A percentile compares a stretch with the other conserved stretches of the same genome.
Conservation (phyloP, 2,329 filamentous ascomycete species). For the Fusarium nisikadoi region DNA sequence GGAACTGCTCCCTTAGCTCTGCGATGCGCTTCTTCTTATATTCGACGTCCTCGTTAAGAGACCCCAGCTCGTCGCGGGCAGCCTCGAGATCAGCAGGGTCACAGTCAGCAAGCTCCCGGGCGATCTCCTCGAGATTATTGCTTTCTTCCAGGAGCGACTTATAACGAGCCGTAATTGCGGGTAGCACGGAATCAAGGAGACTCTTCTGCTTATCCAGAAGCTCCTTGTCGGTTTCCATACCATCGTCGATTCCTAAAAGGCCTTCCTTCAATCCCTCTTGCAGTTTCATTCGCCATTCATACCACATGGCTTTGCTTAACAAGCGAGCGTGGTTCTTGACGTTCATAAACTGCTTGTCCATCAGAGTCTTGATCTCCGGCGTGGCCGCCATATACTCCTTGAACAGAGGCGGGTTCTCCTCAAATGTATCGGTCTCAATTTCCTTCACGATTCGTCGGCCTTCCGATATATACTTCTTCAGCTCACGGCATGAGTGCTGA, state of each 20-base stretch:
- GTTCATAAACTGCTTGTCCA: conserved; percentile 98
- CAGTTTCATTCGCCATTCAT: conserved; percentile 94
- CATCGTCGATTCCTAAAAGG: conserved; percentile 77
- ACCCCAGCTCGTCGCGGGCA: conserved; percentile 74
- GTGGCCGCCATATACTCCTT: conserved; percentile 89
- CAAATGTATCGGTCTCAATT: conserved; percentile 87
- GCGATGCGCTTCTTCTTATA: conserved; percentile 75
- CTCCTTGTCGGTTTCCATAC: conserved; percentile 79
- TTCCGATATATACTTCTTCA: conserved; percentile 97
- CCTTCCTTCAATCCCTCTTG: conserved; percentile 83
- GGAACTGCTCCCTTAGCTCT: conserved; percentile 72
- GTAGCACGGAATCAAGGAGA: conserved; percentile 74
- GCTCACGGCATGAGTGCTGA: conserved; percentile 92
- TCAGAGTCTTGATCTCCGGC: conserved; percentile 82
- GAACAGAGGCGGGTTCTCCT: conserved; percentile 92
- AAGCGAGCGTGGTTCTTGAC: conserved; percentile 92
- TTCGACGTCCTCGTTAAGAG: conserved; percentile 74
- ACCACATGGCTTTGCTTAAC: conserved; percentile 96
- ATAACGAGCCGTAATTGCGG: conserved; percentile 69
- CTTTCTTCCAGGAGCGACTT: conserved; percentile 71
- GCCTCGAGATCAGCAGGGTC: conserved; percentile 82
- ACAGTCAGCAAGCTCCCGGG: conserved; percentile 79
- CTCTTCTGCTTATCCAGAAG: conserved; percentile 74
- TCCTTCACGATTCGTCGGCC: conserved; percentile 89
- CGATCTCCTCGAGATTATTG: conserved; percentile 75